These are phyloP conservation scores for Medicago ruthenica DNA, from an alignment of 306 rosid species.

Conservation along the genomic window DNA sequence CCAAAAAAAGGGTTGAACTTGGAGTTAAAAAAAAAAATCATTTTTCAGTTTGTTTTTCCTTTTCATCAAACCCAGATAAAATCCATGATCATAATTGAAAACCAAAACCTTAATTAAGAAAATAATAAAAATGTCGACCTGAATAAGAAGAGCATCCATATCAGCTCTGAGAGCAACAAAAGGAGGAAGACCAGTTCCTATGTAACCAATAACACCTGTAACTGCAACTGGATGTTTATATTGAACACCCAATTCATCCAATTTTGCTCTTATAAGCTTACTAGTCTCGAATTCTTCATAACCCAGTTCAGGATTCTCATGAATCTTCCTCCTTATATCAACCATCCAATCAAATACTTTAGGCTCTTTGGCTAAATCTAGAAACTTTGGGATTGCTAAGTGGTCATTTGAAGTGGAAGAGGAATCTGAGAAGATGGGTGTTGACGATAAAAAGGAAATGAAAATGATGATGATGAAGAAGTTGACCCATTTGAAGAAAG, in stretches of 20 bases:
- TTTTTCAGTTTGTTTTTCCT: no score
- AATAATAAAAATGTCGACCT: constrained; percentile 49
- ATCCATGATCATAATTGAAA: constrained; percentile 11
- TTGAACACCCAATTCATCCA: constrained; percentile 61
- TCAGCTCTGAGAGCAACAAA: constrained; percentile 91
- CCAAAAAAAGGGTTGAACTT: no score
- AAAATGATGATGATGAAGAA: constrained; percentile 35
- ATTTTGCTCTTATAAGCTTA: constrained; percentile 67
- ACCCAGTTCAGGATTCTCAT: constrained; percentile 82
- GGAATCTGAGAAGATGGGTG: constrained; percentile 46
- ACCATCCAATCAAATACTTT: constrained; percentile 72
- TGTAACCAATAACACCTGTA: constrained; percentile 75
- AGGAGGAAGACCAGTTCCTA: constrained; percentile 75
- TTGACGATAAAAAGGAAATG: constrained; percentile 15
- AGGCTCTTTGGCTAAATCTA: constrained; percentile 54
- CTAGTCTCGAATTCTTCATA: constrained; percentile 86
- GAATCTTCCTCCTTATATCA: constrained; percentile 69
- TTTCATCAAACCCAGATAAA: neutral
- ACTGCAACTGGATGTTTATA: constrained; percentile 72
- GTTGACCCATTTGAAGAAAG: constrained; percentile 42
- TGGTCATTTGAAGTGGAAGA: constrained; percentile 44
- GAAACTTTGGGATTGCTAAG: constrained; percentile 49
- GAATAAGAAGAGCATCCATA: constrained; percentile 87
- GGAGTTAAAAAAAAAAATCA: no score
- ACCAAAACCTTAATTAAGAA: neutral